phyloP scores from a whole-genome alignment of 192 early-diverging fungal genomes.

The Coemansia reversa region DNA sequence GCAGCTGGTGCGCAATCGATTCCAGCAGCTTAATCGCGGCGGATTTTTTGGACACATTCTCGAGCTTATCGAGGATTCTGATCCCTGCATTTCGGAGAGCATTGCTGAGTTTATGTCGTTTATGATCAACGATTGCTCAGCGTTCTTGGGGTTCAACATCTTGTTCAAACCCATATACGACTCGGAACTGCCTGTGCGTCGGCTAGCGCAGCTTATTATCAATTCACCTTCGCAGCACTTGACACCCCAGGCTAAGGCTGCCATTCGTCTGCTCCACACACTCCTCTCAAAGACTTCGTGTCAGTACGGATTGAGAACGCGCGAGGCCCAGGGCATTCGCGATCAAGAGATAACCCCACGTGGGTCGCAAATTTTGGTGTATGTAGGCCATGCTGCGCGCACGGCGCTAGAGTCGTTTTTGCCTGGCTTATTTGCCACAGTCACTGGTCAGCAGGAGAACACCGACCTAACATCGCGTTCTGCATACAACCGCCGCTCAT shows the following conservation, averaged over 20 bases:
- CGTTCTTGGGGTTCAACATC: conserved; percentile 48
- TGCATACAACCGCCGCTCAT: conserved; percentile 41
- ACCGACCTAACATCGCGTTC: conserved; percentile 50
- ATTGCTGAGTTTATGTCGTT: conserved; percentile 47
- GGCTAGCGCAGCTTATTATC: conserved; percentile 50
- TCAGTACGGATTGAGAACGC: conserved; percentile 48
- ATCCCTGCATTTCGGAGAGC: conserved; percentile 27
- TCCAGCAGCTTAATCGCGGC: conserved; percentile 50
- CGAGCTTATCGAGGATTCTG: conserved; percentile 46
- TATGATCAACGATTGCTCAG: conserved; percentile 53
- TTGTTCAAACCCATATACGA: conserved; percentile 51
- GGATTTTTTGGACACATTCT: conserved; percentile 36
- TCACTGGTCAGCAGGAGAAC: conserved; percentile 45
- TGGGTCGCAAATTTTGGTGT: conserved; percentile 50
- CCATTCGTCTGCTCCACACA: conserved; percentile 38
- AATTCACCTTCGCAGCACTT: conserved; percentile 49
- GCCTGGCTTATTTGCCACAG: conserved; percentile 50
- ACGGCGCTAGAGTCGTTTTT: conserved; percentile 47
- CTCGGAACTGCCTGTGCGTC: conserved; percentile 42
- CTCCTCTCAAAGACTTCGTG: conserved; percentile 49
- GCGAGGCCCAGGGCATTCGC: conserved; percentile 48
- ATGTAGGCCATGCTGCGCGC: conserved; percentile 43
- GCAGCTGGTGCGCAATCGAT: conserved; percentile 52
- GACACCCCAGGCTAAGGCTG: conserved; percentile 39
- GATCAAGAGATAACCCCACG: conserved; percentile 41